Evolutionary conservation across 176 grass and related monocot genomes (phyloP).

Genomic region (Olyra latifolia): DNA sequence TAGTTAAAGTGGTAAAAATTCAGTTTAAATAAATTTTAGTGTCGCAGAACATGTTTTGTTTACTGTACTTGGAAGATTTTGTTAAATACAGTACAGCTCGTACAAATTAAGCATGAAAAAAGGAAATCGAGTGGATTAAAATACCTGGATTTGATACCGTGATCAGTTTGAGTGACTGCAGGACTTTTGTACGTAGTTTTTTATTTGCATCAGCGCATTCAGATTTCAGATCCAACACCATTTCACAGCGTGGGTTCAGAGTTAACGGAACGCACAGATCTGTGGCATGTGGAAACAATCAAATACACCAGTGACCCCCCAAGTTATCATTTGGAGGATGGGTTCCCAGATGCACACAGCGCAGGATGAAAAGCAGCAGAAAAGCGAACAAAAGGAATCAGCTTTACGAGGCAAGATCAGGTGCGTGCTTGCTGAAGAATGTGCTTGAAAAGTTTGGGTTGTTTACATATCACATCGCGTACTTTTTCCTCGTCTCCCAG

Average conservation of each 20-base stretch:
- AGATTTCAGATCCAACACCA: too few species aligned
- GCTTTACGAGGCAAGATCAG: not conserved
- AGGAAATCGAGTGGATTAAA: too few species aligned
- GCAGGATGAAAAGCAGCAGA: not conserved
- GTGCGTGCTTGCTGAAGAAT: not conserved
- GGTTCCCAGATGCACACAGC: not conserved
- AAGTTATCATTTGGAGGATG: not conserved
- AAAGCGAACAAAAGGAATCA: constrained; percentile 6
- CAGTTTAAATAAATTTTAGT: too few species aligned
- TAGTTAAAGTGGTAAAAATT: too few species aligned
- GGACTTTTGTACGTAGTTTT: not conserved
- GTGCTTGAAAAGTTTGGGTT: not conserved
- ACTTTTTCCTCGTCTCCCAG: not conserved
- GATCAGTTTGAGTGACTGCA: not conserved
- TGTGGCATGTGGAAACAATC: too few species aligned
- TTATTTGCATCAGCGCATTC: not conserved
- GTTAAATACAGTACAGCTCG: not conserved
- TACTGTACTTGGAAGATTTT: not conserved
- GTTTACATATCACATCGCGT: not conserved
- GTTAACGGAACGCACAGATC: too few species aligned
- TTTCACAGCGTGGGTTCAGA: too few species aligned
- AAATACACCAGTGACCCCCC: too few species aligned
- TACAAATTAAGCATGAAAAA: not conserved
- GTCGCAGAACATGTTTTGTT: not conserved
- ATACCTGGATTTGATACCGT: not conserved